Evolutionary conservation across 768 basidiomycete genomes (phyloP).

Genomic region (Fomitopsis pulvina): DNA sequence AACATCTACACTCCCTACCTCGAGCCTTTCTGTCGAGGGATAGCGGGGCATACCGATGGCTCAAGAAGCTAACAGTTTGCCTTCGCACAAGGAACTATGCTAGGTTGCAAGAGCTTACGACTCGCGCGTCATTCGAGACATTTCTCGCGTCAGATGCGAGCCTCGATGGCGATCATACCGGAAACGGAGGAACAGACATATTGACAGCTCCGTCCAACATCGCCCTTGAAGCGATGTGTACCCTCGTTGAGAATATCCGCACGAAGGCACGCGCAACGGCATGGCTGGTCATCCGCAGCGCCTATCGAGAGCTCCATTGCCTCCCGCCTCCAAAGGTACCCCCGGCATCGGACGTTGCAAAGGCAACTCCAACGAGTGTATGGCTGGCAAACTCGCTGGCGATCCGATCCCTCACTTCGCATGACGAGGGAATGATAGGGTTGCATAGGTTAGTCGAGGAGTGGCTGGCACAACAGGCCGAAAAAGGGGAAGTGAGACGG

Average conservation of each 20-base stretch:
- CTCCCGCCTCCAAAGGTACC: slow-evolving; percentile 23
- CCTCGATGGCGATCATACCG: not conserved
- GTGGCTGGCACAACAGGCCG: slow-evolving; percentile 45
- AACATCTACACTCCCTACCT: slow-evolving; percentile 37
- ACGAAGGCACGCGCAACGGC: slow-evolving; percentile 43
- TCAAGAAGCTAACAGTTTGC: slow-evolving; percentile 41
- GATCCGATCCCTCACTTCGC: slow-evolving; percentile 1
- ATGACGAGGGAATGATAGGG: slow-evolving; percentile 19
- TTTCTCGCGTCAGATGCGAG: too few species aligned
- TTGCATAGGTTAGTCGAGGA: slow-evolving; percentile 29
- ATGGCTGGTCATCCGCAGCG: slow-evolving; percentile 54
- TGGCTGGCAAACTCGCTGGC: slow-evolving; percentile 31
- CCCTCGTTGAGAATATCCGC: slow-evolving; percentile 42
- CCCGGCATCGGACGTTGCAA: not conserved
- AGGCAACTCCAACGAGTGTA: slow-evolving; percentile 19
- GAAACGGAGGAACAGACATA: not conserved
- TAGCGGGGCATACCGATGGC: slow-evolving; percentile 41
- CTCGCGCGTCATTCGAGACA: slow-evolving; percentile 19
- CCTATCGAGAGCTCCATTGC: slow-evolving; percentile 56
- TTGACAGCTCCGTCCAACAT: slow-evolving; percentile 12
- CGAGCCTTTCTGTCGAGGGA: slow-evolving; percentile 30
- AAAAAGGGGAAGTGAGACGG: slow-evolving; percentile 40
- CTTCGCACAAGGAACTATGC: slow-evolving; percentile 52
- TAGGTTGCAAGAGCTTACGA: slow-evolving; percentile 41
- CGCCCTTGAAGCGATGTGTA: slow-evolving; percentile 35